Conservation (phyloP, 108 stramenopile species). For the Nitzschia sp. region DNA sequence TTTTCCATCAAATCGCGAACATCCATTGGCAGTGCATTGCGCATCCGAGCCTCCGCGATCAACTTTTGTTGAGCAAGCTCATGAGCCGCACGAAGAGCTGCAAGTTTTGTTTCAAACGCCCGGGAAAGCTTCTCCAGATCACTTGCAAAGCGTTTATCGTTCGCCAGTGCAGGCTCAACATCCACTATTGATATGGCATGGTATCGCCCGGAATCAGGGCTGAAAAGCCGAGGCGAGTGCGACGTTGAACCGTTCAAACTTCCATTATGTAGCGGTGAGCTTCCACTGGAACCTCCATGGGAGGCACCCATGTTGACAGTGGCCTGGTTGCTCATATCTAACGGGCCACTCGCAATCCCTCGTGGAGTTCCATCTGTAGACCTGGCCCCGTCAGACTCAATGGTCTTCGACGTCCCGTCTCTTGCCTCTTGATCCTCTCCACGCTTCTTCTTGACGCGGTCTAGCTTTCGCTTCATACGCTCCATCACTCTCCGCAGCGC, state of each 20-base stretch:
- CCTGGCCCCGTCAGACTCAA: constrained; percentile 18
- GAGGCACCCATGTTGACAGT: constrained; percentile 21
- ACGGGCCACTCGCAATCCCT: constrained; percentile 19
- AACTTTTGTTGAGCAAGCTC: constrained; percentile 83
- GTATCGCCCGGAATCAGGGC: constrained; percentile 49
- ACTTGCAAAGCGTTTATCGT: constrained; percentile 63
- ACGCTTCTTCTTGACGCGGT: constrained; percentile 50
- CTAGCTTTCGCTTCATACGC: constrained; percentile 60
- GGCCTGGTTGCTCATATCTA: constrained; percentile 36
- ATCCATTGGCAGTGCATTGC: constrained; percentile 76
- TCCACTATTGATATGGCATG: constrained; percentile 41
- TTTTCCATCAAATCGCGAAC: constrained; percentile 74
- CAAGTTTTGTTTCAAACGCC: constrained; percentile 72
- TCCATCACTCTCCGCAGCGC: constrained; percentile 76
- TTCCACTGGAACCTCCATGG: background rate
- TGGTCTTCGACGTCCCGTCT: constrained; percentile 10
- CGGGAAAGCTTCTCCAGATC: constrained; percentile 71
- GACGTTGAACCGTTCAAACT: background rate
- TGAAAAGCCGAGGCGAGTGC: constrained; percentile 27
- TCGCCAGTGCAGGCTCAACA: constrained; percentile 58
- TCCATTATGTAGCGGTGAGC: constrained; percentile 7
- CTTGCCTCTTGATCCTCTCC: constrained; percentile 27
- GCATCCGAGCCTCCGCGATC: constrained; percentile 72
- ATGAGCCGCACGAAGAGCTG: constrained; percentile 66
- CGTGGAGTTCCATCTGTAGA: background rate